Base-by-base conservation (phyloP, 73 alveolate species). In the Effrenium voratum region DNA sequence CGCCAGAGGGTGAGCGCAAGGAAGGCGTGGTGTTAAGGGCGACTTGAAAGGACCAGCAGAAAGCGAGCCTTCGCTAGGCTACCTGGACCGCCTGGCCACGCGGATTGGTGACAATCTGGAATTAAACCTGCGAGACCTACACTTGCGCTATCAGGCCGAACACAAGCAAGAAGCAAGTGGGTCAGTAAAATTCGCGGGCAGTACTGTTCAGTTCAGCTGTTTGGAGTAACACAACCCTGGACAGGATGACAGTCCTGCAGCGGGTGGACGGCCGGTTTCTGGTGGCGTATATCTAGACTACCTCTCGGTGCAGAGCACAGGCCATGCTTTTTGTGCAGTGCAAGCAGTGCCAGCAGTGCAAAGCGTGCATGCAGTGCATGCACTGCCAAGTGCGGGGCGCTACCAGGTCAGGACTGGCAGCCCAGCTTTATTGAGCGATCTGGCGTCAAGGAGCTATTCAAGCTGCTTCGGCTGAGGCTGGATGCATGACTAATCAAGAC, bases 371-470 rank as follows among this genome's bases (percentile, higher is more conserved):
- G n/a, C n/a, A n/a, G n/a, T n/a, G n/a, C n/a, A n/a, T n/a, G n/a
- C n/a, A n/a, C n/a, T n/a, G n/a, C n/a, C 10, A 52, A 52, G 19
- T 13, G 19, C 28, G 66, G 44, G 26, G 19, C 34, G 49, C 5
- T n/a, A 0, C 24, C 46, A 85, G 94, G 94, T 43, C 41, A 60
- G 13, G 81, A 85, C 82, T 85, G 94, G 94, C 81, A 85, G 82
- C 94, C 94, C 28, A 55, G 81, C 94, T 85, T 85, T 60, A 63
- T 85, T 46, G 81, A 85, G 94, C 94, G 94, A 24, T 40, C 94
- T 36, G 82, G 41, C 45, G 41, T 40, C 43, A 46, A 45, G 3
- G 47, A 85, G 75, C 76, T 85, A 22, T 85, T 85, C 81, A 85
- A 85, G 94, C 38, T 85, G 45, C 94, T 85, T 60, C 80, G 70